Conservation (phyloP, 176 grass and related monocot genomes). For the Juncus inflexus region DNA sequence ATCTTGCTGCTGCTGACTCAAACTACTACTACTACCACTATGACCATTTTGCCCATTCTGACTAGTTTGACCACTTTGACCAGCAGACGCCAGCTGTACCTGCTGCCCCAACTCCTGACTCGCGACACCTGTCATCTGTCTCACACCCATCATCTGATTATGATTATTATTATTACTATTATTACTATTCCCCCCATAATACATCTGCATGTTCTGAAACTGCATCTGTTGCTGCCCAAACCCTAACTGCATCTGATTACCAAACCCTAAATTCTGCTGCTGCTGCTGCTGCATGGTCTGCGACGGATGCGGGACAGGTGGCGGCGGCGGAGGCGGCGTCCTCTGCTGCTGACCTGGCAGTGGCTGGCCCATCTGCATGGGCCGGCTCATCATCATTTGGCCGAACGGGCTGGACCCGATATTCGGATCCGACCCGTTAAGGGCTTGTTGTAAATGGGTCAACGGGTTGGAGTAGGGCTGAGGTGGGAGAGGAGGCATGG, state of each 20-base stretch:
- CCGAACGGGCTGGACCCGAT: constrained; percentile 42
- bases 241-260: constrained; percentile 56
- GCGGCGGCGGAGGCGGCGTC: constrained; percentile 71
- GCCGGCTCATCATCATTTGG: constrained; percentile 35
- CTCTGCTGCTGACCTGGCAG: constrained; percentile 29
- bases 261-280: constrained; percentile 43
- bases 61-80: constrained; percentile 5
- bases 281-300: constrained; percentile 62
- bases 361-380: constrained; percentile 22
- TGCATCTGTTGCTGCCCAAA: constrained; percentile 71
- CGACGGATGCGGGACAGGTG: constrained; percentile 74
- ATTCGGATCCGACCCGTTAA: constrained; percentile 40
- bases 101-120: constrained; percentile 7
- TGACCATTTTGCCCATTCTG: constrained; percentile 1
- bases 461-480: constrained; percentile 50
- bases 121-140: background rate
- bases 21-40: background rate
- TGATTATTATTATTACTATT: background rate
- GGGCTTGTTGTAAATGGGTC: constrained; percentile 42
- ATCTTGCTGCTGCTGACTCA: constrained; percentile 49
- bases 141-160: constrained; percentile 25
- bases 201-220: constrained; percentile 62
- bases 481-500: constrained; percentile 43
- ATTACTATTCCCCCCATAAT: constrained; percentile 14
- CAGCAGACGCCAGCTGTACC: constrained; percentile 1